phyloP scores from a whole-genome alignment of 805 yeast genomes.

The Blastobotrys attinorum region DNA sequence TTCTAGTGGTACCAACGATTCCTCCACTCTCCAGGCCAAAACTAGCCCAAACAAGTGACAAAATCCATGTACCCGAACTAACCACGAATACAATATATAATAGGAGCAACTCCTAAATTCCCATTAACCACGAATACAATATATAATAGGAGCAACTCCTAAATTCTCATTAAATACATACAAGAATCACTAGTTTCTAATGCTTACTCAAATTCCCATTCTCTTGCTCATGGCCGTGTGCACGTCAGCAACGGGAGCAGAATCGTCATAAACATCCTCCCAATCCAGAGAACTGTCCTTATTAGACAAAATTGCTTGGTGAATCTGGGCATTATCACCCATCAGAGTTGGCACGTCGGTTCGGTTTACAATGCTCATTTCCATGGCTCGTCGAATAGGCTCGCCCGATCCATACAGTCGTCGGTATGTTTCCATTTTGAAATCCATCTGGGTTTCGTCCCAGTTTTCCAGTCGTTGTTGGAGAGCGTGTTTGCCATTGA shows the following conservation, averaged over 20 bases:
- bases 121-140: too few species aligned
- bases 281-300: slow-evolving; percentile 76
- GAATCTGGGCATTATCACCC: slow-evolving; percentile 48
- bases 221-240: slow-evolving; percentile 67
- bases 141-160: not conserved
- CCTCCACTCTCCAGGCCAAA: too few species aligned
- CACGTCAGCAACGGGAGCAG: slow-evolving; percentile 41
- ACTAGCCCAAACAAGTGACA: too few species aligned
- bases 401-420: slow-evolving; percentile 88
- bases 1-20: too few species aligned
- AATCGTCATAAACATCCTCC: slow-evolving; percentile 77
- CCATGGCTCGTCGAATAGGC: slow-evolving; percentile 90
- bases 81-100: too few species aligned
- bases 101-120: too few species aligned
- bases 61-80: too few species aligned
- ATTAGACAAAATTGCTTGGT: slow-evolving; percentile 70
- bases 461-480: slow-evolving; percentile 69
- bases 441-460: slow-evolving; percentile 67
- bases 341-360: slow-evolving; percentile 53
- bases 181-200: too few species aligned
- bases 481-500: slow-evolving; percentile 59
- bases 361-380: slow-evolving; percentile 59
- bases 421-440: slow-evolving; percentile 69
- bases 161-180: too few species aligned
- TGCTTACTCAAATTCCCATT: slow-evolving; percentile 26